Conservation (phyloP, 441 rosid species). For the Syzygium syzygioides region DNA sequence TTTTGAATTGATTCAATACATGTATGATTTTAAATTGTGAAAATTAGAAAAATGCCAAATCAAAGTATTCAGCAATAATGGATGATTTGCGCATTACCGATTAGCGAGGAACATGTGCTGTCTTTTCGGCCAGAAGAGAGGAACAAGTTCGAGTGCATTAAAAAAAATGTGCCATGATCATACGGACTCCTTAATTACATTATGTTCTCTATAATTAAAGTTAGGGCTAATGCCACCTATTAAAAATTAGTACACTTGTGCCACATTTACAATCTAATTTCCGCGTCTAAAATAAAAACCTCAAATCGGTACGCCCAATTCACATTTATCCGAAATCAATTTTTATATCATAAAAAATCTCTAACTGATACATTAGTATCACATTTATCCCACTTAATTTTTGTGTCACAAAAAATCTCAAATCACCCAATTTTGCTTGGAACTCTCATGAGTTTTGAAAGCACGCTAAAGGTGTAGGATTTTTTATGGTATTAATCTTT, state of each 20-base stretch:
- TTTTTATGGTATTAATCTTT: not conserved
- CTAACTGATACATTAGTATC: accelerated
- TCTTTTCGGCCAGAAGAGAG: too few relatives aligned
- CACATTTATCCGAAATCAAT: not conserved
- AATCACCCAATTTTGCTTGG: not conserved
- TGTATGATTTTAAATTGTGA: not conserved
- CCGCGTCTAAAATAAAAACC: not conserved
- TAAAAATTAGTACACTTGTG: too few relatives aligned
- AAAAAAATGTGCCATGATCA: too few relatives aligned
- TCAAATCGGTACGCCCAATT: accelerated
- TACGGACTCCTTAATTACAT: too few relatives aligned
- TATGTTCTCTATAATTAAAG: not conserved
- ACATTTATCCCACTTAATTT: not conserved
- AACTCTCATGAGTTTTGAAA: not conserved
- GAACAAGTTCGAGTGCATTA: too few relatives aligned
- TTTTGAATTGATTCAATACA: not conserved
- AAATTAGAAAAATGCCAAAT: not conserved
- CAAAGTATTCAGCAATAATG: not conserved
- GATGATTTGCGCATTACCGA: not conserved
- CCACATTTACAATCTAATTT: not conserved
- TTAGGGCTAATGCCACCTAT: not conserved
- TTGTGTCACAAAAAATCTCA: not conserved
- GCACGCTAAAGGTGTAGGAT: accelerated
- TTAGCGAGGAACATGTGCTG: not conserved
- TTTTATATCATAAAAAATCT: accelerated